A percentile compares a stretch with the other conserved stretches of the same genome.
These are phyloP conservation scores for Trichophyton schoenleinii DNA, from an alignment of 2,329 filamentous ascomycete genomes.

Conservation along the genomic window DNA sequence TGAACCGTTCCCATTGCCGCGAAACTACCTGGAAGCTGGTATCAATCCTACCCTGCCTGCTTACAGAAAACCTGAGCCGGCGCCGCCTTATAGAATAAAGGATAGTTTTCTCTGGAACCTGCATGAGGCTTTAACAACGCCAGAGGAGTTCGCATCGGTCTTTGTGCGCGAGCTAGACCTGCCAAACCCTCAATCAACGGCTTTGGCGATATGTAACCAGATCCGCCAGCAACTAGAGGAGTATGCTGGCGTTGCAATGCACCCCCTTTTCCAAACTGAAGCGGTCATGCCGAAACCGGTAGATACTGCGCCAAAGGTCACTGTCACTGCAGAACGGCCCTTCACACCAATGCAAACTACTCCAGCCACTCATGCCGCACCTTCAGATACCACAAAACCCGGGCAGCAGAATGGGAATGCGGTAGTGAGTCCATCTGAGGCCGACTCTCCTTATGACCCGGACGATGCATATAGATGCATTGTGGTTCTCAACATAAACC, in stretches of 20 bases:
- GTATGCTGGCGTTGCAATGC: conserved; percentile 84
- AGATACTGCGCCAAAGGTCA: not conserved
- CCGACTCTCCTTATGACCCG: conserved; percentile 67
- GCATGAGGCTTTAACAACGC: conserved; percentile 85
- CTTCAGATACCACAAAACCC: conserved; percentile 12
- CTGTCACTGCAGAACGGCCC: conserved; percentile 15
- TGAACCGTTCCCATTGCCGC: conserved; percentile 36
- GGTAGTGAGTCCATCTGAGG: conserved; percentile 35
- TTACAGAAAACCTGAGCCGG: conserved; percentile 66
- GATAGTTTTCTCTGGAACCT: conserved; percentile 98
- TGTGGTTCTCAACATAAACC: conserved; percentile 78
- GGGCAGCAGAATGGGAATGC: conserved; percentile 13
- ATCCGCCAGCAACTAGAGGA: conserved; percentile 93
- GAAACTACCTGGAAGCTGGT: conserved; percentile 28
- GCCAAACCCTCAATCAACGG: conserved; percentile 57
- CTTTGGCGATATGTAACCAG: conserved; percentile 76
- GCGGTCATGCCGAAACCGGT: conserved; percentile 37
- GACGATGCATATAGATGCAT: conserved; percentile 94
- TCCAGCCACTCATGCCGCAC: conserved; percentile 11
- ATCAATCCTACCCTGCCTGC: conserved; percentile 58
- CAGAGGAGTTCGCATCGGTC: conserved; percentile 84
- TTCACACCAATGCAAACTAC: conserved; percentile 17
- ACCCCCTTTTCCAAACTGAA: conserved; percentile 67
- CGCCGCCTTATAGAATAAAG: conserved; percentile 75
- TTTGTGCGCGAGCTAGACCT: conserved; percentile 90